Evolutionary conservation across 2,329 filamentous ascomycete species (phyloP).

Genomic region (Byssoonygena ceratinophila): DNA sequence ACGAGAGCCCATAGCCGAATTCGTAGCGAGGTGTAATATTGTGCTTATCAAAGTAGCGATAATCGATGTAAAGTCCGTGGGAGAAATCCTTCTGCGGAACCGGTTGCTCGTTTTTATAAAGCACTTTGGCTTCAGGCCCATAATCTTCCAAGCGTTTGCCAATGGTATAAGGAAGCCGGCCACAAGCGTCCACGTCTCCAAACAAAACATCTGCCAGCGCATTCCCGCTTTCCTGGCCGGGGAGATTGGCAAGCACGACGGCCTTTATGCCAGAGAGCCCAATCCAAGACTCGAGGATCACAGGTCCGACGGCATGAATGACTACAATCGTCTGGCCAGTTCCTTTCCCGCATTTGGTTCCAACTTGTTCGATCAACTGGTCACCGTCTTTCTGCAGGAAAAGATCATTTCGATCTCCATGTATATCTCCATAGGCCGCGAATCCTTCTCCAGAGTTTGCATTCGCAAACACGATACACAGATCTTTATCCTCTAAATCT

Average conservation of each 20-base stretch:
- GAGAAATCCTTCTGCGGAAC: constrained; percentile 72
- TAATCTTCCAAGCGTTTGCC: constrained; percentile 47
- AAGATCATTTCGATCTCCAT: constrained; percentile 45
- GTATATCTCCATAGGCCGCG: constrained; percentile 46
- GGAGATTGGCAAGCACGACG: constrained; percentile 53
- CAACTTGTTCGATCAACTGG: constrained; percentile 58
- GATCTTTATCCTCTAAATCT: constrained; percentile 31
- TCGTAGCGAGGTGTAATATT: constrained; percentile 66
- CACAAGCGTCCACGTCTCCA: constrained; percentile 37
- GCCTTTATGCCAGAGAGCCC: constrained; percentile 55
- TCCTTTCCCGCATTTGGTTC: constrained; percentile 53
- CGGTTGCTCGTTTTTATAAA: constrained; percentile 58
- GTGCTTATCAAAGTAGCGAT: constrained; percentile 74
- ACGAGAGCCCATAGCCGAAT: constrained; percentile 78
- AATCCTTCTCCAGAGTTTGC: constrained; percentile 42
- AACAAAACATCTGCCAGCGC: constrained; percentile 39
- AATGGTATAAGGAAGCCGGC: constrained; percentile 54
- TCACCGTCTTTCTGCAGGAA: constrained; percentile 69
- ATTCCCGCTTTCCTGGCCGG: constrained; percentile 46
- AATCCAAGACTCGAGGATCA: constrained; percentile 51
- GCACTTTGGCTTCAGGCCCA: constrained; percentile 57
- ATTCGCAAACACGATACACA: constrained; percentile 42
- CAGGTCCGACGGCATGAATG: constrained; percentile 67
- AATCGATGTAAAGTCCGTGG: constrained; percentile 80
- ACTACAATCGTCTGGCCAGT: constrained; percentile 66